phyloP scores from a whole-genome alignment of 768 basidiomycete genomes.

The Cystobasidium tubakii region DNA sequence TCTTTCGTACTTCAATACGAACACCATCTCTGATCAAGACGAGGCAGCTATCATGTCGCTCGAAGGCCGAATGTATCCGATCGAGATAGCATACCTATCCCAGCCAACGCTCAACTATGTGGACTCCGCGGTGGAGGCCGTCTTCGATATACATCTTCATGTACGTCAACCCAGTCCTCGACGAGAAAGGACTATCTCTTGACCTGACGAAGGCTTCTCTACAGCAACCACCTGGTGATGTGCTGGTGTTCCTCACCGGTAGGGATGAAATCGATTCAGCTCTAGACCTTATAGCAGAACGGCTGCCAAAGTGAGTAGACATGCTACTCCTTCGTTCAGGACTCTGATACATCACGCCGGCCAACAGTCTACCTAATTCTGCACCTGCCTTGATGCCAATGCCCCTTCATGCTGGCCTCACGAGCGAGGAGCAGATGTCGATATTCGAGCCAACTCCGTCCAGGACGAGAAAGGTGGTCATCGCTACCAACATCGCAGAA shows the following conservation, averaged over 20 bases:
- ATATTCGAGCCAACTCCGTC: slow-evolving; percentile 73
- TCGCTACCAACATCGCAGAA: slow-evolving; percentile 94
- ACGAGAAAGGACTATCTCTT: no score
- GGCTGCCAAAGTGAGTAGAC: slow-evolving; percentile 24
- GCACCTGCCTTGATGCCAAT: slow-evolving; percentile 61
- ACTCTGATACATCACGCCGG: background rate
- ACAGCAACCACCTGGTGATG: slow-evolving; percentile 77
- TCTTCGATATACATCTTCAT: slow-evolving; percentile 70
- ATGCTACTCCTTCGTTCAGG: background rate
- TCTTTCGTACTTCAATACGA: slow-evolving; percentile 75
- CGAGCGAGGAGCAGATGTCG: slow-evolving; percentile 76
- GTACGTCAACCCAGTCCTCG: no score
- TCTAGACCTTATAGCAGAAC: slow-evolving; percentile 54
- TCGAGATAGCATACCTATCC: slow-evolving; percentile 80
- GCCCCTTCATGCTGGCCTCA: slow-evolving; percentile 81
- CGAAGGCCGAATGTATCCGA: slow-evolving; percentile 91
- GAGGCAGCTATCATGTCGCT: slow-evolving; percentile 80
- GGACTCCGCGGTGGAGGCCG: slow-evolving; percentile 69
- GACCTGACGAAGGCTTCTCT: background rate
- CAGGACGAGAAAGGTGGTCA: slow-evolving; percentile 78
- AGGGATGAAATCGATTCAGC: slow-evolving; percentile 92
- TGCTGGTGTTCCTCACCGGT: slow-evolving; percentile 89
- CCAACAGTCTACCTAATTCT: slow-evolving; percentile 50
- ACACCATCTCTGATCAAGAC: slow-evolving; percentile 50
- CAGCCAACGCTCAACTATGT: slow-evolving; percentile 76